Evolutionary conservation across 495 filamentous ascomycete species (phyloP).

Genomic region (Letharia columbiana): DNA sequence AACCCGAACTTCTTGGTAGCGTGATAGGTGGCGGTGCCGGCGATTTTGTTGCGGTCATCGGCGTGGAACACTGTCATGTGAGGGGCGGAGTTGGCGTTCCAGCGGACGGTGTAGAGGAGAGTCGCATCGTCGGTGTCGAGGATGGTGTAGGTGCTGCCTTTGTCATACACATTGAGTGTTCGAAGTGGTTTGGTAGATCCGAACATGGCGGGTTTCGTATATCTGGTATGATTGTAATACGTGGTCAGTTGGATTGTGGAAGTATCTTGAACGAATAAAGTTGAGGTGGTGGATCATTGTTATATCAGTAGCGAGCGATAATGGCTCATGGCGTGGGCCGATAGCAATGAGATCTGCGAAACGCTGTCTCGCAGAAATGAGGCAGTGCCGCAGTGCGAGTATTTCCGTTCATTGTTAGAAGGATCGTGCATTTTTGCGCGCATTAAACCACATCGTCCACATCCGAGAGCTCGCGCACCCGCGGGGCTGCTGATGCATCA

Average conservation of each 20-base stretch:
- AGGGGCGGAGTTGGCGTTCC: background rate
- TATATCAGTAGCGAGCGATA: background rate
- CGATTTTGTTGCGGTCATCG: background rate
- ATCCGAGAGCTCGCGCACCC: too few species aligned
- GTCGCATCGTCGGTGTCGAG: background rate
- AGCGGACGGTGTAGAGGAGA: constrained; percentile 3
- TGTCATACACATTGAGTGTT: background rate
- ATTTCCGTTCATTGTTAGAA: too few species aligned
- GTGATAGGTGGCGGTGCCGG: background rate
- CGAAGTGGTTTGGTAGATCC: background rate
- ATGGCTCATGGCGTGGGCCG: background rate
- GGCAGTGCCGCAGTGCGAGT: background rate
- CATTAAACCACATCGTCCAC: too few species aligned
- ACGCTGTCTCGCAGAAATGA: background rate
- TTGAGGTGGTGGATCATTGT: background rate
- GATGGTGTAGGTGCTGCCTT: constrained; percentile 1
- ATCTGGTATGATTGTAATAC: background rate
- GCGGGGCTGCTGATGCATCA: too few species aligned
- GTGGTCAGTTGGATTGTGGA: background rate
- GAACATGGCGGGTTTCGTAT: background rate
- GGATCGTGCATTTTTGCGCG: too few species aligned
- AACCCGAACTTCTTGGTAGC: background rate
- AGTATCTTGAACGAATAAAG: too few species aligned
- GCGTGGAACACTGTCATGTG: constrained; percentile 1
- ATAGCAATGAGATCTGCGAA: background rate